Conservation (phyloP, 2,329 filamentous ascomycete species). For the Akanthomyces uredinophilus region DNA sequence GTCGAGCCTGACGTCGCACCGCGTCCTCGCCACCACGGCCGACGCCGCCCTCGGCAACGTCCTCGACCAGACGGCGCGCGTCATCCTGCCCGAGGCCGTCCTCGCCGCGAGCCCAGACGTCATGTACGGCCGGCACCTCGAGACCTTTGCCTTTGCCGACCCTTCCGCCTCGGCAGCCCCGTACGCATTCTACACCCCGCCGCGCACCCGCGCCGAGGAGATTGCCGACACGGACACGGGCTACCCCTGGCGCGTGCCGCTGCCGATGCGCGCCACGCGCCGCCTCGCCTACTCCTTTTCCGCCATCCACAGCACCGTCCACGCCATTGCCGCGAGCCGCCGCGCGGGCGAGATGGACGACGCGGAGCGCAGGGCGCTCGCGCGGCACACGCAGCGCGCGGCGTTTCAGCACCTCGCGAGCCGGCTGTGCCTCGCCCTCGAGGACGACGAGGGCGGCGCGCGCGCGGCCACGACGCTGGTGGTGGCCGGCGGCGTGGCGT, state of each 20-base stretch:
- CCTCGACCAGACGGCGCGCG: conserved; percentile 79
- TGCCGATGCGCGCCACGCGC: conserved; percentile 57
- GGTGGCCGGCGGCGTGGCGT: conserved; percentile 84
- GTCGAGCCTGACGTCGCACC: conserved; percentile 60
- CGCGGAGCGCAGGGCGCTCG: conserved; percentile 63
- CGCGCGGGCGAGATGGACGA: conserved; percentile 37
- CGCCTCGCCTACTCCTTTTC: conserved; percentile 69
- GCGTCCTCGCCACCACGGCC: conserved; percentile 64
- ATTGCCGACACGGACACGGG: conserved; percentile 37
- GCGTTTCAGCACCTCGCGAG: conserved; percentile 84
- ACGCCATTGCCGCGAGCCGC: conserved; percentile 38
- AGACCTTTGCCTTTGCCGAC: conserved; percentile 64
- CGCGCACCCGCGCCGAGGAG: conserved; percentile 54
- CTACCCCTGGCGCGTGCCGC: conserved; percentile 59
- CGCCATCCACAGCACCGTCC: conserved; percentile 53
- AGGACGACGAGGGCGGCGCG: conserved; percentile 17
- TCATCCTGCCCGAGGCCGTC: conserved; percentile 60
- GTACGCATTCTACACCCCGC: conserved; percentile 51
- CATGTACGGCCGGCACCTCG: conserved; percentile 77
- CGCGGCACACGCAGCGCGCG: conserved; percentile 68
- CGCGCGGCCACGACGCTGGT: conserved; percentile 54
- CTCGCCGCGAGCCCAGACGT: conserved; percentile 54
- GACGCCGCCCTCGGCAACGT: conserved; percentile 88
- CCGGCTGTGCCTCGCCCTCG: conserved; percentile 65
- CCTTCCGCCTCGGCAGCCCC: conserved; percentile 24